Evolutionary conservation across 2,329 filamentous ascomycete genomes (phyloP).

Genomic region (Cladophialophora psammophila): DNA sequence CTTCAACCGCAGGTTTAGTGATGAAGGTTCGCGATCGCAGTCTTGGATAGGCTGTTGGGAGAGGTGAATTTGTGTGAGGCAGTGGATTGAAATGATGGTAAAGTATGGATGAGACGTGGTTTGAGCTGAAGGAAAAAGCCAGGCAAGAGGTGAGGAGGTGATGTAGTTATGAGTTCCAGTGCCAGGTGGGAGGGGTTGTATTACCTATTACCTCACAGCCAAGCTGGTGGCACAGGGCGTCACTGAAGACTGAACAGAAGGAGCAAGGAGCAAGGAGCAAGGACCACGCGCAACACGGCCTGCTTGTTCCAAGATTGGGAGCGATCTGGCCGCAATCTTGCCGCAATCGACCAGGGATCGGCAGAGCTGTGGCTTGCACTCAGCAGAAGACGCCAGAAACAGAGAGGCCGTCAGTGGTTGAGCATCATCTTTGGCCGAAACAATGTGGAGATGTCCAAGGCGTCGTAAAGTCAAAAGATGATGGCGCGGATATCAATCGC

Average conservation of each 20-base stretch:
- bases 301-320: constrained; percentile 18
- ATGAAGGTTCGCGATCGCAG: neutral
- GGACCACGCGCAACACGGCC: constrained; percentile 18
- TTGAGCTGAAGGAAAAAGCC: neutral
- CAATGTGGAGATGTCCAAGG: constrained; percentile 6
- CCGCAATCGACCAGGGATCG: constrained; percentile 15
- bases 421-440: constrained; percentile 11
- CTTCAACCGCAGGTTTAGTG: neutral
- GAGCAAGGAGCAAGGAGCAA: neutral
- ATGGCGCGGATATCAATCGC: neutral
- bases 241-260: neutral
- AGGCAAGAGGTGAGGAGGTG: constrained; percentile 14
- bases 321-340: constrained; percentile 13
- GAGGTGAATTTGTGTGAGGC: constrained; percentile 15
- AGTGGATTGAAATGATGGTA: neutral
- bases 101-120: constrained; percentile 1
- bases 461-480: constrained; percentile 1
- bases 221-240: constrained; percentile 18
- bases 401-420: neutral
- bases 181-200: constrained; percentile 6
- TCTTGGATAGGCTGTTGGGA: constrained; percentile 4
- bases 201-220: constrained; percentile 25
- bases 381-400: constrained; percentile 11
- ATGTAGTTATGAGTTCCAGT: constrained; percentile 25
- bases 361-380: constrained; percentile 16